Conservation (phyloP, 179 eudicot genomes). For the Silene noctiflora region DNA sequence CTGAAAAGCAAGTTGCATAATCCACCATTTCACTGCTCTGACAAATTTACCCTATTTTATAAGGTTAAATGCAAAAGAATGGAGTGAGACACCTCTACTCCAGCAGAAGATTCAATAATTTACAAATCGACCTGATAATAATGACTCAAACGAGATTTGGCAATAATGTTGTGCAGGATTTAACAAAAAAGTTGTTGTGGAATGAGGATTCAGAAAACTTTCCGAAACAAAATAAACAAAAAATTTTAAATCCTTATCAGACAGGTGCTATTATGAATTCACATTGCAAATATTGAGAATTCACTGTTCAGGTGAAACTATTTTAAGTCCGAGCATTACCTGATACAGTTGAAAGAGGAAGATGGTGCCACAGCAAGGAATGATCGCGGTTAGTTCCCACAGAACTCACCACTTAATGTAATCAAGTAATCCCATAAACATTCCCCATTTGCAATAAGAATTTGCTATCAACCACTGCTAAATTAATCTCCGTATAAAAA, state of each 20-base stretch:
- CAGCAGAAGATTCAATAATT: neutral
- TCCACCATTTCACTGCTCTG: neutral
- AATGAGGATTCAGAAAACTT: neutral
- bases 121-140: too few relatives aligned
- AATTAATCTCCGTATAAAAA: neutral
- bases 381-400: neutral
- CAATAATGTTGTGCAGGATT: neutral
- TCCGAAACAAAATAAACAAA: neutral
- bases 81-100: neutral
- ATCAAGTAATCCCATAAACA: too few relatives aligned
- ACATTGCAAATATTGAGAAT: neutral
- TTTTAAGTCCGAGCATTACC: neutral
- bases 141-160: neutral
- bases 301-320: neutral
- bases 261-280: neutral
- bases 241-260: neutral
- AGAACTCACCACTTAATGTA: neutral
- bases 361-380: neutral
- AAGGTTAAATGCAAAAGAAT: neutral
- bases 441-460: neutral
- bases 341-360: neutral
- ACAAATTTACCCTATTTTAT: neutral
- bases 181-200: neutral
- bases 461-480: neutral
- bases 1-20: neutral